These are phyloP conservation scores for Saprolegnia diclina DNA, from an alignment of 352 stramenopile species.

Conservation along the genomic window DNA sequence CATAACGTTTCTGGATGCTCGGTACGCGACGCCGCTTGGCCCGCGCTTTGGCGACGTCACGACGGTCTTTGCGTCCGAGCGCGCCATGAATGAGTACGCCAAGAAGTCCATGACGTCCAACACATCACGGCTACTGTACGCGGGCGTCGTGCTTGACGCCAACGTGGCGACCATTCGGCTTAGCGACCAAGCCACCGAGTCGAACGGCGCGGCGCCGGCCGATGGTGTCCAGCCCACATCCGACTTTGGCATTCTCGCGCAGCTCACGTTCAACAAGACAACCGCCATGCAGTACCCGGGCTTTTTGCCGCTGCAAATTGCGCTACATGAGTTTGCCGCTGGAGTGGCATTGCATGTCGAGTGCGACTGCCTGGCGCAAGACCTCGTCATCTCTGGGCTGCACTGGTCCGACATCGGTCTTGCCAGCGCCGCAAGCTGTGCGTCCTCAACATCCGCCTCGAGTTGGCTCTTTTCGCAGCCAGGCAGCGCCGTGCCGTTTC, in stretches of 20 bases:
- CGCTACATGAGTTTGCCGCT: neutral
- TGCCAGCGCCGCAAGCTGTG: neutral
- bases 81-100: neutral
- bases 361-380: neutral
- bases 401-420: neutral
- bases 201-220: neutral
- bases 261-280: conserved; percentile 1
- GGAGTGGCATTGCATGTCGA: neutral
- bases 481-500: neutral
- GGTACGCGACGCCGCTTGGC: neutral
- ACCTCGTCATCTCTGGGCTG: neutral
- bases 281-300: neutral
- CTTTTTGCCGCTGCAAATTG: neutral
- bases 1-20: neutral
- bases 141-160: neutral
- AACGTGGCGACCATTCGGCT: neutral
- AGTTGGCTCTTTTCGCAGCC: neutral
- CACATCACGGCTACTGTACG: neutral
- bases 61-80: neutral
- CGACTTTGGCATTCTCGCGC: conserved; percentile 7
- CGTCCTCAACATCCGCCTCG: neutral
- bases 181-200: neutral
- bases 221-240: neutral
- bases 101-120: conserved; percentile 2
- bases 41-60: neutral